These are phyloP conservation scores for Kodamaea nitidulidarum DNA, from an alignment of 805 yeast species.

Conservation along the genomic window DNA sequence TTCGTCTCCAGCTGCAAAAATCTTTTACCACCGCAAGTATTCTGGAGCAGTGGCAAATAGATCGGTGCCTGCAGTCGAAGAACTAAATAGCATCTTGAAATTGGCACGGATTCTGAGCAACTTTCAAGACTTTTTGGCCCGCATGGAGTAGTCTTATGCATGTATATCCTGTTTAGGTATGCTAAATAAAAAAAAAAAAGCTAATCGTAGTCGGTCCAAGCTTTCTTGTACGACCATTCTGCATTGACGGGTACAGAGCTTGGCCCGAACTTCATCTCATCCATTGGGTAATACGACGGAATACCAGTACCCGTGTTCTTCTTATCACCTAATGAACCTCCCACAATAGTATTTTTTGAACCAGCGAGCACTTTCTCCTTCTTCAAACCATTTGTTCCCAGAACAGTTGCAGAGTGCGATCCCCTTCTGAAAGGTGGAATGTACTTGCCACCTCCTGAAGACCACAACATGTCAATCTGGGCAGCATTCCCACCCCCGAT, in stretches of 20 bases:
- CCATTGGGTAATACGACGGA: slow-evolving; percentile 4
- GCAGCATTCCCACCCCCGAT: slow-evolving; percentile 1
- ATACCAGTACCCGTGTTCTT: slow-evolving; percentile 8
- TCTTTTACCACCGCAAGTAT: slow-evolving; percentile 8
- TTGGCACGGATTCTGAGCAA: neutral
- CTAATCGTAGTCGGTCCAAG: slow-evolving; percentile 26
- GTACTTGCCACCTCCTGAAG: slow-evolving; percentile 46
- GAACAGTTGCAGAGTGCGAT: slow-evolving; percentile 24
- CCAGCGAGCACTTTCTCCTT: slow-evolving; percentile 3
- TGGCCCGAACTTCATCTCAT: slow-evolving; percentile 14
- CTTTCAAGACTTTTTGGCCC: neutral
- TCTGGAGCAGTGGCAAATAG: slow-evolving; percentile 9
- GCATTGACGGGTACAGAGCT: slow-evolving; percentile 21
- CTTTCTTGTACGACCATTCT: slow-evolving; percentile 25
- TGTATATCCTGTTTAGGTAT: neutral
- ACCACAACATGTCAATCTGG: slow-evolving; percentile 9
- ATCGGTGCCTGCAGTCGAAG: slow-evolving; percentile 10
- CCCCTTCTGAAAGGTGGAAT: slow-evolving; percentile 70
- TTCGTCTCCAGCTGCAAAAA: slow-evolving; percentile 32
- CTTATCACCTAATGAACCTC: slow-evolving; percentile 1
- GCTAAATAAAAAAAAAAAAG: neutral
- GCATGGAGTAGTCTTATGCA: neutral
- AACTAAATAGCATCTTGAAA: slow-evolving; percentile 2
- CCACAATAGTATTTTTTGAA: neutral
- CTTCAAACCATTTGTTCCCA: slow-evolving; percentile 4